A percentile compares a stretch with the other conserved stretches of the same genome.
These are phyloP conservation scores for Pestalotiopsis sp. DNA, from an alignment of 2,329 filamentous ascomycete genomes.

Conservation along the genomic window DNA sequence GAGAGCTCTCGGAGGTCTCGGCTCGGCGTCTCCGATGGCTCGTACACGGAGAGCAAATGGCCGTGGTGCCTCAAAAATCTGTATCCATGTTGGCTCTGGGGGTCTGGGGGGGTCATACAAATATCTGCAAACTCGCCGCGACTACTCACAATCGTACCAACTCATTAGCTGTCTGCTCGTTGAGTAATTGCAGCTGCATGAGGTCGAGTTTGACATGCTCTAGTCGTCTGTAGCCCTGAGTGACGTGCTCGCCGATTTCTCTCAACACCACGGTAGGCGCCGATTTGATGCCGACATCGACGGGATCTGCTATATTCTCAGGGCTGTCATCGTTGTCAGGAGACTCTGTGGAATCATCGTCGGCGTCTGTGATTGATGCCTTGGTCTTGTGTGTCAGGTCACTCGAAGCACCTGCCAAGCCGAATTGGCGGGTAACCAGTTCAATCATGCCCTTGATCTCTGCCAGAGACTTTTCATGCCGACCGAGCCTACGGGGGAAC, in stretches of 20 bases:
- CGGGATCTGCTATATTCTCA: conserved; percentile 28
- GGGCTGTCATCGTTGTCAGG: conserved; percentile 20
- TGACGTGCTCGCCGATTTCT: conserved; percentile 30
- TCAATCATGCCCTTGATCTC: conserved; percentile 16
- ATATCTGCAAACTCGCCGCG: too few relatives aligned
- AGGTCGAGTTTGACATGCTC: conserved; percentile 28
- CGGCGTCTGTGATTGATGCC: neutral
- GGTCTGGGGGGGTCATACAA: too few relatives aligned
- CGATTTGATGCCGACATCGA: conserved; percentile 30
- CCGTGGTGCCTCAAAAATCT: conserved; percentile 31
- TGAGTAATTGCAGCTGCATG: conserved; percentile 29
- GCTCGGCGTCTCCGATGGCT: conserved; percentile 23
- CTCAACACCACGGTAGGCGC: conserved; percentile 31
- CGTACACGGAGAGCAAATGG: conserved; percentile 28
- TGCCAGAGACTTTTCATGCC: conserved; percentile 14
- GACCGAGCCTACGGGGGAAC: conserved; percentile 2
- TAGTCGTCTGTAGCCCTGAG: conserved; percentile 26
- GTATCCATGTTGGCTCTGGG: neutral
- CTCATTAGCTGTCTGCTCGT: conserved; percentile 29
- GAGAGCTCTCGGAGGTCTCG: conserved; percentile 37
- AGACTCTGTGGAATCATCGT: conserved; percentile 10
- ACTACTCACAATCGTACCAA: conserved; percentile 29
- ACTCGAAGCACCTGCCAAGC: neutral
- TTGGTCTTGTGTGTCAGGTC: conserved; percentile 6
- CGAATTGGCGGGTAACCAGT: conserved; percentile 15